phyloP scores from a whole-genome alignment of 208 protist species.

The Crithidia fasciculata region DNA sequence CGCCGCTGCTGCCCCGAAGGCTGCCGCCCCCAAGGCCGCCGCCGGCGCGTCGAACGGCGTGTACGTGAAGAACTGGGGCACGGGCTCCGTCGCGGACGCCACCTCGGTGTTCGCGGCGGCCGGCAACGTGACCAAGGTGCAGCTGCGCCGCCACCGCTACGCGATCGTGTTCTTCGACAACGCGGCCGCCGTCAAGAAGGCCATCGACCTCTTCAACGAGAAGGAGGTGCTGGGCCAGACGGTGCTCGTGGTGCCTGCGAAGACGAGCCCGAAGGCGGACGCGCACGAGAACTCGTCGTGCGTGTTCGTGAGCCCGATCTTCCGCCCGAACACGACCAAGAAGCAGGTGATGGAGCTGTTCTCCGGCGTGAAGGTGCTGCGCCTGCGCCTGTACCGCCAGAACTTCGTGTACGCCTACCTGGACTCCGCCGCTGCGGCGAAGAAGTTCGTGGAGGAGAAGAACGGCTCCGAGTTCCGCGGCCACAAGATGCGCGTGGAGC shows the following conservation, averaged over 20 bases:
- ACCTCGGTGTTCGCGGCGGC: slow-evolving; percentile 58
- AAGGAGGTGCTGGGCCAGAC: slow-evolving; percentile 73
- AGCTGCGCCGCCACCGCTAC: slow-evolving; percentile 81
- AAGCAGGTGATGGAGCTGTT: slow-evolving; percentile 81
- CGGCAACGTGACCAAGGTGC: slow-evolving; percentile 61
- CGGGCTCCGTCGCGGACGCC: slow-evolving; percentile 71
- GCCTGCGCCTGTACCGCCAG: slow-evolving; percentile 79
- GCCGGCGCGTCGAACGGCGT: slow-evolving; percentile 68
- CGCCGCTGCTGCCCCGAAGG: slow-evolving; percentile 47
- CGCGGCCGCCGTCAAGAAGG: slow-evolving; percentile 84
- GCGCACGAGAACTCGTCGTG: slow-evolving; percentile 71
- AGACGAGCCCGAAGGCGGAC: slow-evolving; percentile 78
- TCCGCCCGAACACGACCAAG: slow-evolving; percentile 72
- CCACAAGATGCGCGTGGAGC: slow-evolving; percentile 71
- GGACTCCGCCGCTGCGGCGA: slow-evolving; percentile 64
- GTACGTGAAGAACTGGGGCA: slow-evolving; percentile 90
- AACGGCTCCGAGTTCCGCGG: slow-evolving; percentile 80
- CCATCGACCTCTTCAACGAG: slow-evolving; percentile 87
- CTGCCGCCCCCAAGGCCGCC: slow-evolving; percentile 36
- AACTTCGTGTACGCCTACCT: slow-evolving; percentile 88
- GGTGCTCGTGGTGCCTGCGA: slow-evolving; percentile 75
- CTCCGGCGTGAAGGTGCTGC: slow-evolving; percentile 67
- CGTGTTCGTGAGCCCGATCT: slow-evolving; percentile 85
- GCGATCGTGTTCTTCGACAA: slow-evolving; percentile 85
- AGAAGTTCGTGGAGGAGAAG: slow-evolving; percentile 80